Conservation (phyloP, 441 rosid species). For the Biscutella laevigata region DNA sequence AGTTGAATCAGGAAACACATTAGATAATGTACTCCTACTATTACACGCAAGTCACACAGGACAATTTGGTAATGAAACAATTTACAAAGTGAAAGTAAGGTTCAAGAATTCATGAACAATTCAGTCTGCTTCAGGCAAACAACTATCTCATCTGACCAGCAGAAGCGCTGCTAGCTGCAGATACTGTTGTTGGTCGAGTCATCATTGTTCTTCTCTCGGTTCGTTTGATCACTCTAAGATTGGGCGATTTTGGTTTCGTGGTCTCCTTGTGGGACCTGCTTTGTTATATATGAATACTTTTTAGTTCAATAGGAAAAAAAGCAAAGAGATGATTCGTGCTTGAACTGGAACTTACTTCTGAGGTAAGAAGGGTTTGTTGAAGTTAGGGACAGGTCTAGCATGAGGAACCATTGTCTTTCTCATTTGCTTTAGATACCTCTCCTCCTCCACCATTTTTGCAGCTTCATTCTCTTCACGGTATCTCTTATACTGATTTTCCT, state of each 20-base stretch:
- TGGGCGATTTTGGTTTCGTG: constrained; percentile 73
- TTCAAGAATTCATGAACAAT: constrained; percentile 84
- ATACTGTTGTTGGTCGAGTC: constrained; percentile 11
- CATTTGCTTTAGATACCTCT: constrained; percentile 76
- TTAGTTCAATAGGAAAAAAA: background rate
- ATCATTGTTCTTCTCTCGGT: constrained; percentile 37
- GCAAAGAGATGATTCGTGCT: background rate
- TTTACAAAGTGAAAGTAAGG: constrained; percentile 22
- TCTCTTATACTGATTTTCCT: constrained; percentile 75
- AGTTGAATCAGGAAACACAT: constrained; percentile 10
- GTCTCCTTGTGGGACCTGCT: constrained; percentile 67
- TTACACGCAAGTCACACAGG: background rate
- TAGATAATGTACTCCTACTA: background rate
- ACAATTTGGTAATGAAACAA: background rate
- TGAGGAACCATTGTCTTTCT: constrained; percentile 88
- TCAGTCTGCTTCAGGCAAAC: constrained; percentile 11
- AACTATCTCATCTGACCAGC: constrained; percentile 60
- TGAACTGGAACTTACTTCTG: constrained; percentile 41
- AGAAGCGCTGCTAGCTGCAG: constrained; percentile 43
- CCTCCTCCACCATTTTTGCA: constrained; percentile 89
- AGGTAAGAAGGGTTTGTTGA: constrained; percentile 78
- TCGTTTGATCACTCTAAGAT: constrained; percentile 48
- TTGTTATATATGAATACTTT: background rate
- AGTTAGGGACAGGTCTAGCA: constrained; percentile 87
- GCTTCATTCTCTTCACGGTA: constrained; percentile 88